phyloP scores from a whole-genome alignment of 2,329 filamentous ascomycete genomes.

The Colletotrichum sp. region DNA sequence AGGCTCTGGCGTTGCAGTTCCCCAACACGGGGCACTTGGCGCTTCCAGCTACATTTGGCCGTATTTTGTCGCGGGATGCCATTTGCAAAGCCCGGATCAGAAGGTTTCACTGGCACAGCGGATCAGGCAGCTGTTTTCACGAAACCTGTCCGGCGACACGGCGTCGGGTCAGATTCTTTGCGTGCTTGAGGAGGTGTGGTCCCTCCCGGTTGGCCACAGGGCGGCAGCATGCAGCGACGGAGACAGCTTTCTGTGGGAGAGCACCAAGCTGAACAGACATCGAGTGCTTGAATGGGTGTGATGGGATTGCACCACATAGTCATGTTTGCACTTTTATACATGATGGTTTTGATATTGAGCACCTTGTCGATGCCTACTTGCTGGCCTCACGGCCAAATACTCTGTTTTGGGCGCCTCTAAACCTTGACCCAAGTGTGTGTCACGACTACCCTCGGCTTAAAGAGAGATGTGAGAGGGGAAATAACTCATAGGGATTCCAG shows the following conservation, averaged over 20 bases:
- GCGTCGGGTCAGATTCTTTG: background rate
- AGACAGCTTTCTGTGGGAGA: background rate
- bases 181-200: background rate
- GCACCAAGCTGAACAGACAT: background rate
- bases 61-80: background rate
- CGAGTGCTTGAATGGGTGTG: background rate
- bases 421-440: background rate
- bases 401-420: background rate
- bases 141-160: background rate
- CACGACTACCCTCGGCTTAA: background rate
- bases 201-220: background rate
- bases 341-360: background rate
- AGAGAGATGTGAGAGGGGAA: background rate
- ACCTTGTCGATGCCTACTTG: background rate
- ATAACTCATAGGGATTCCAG: background rate
- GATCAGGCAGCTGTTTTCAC: background rate
- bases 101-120: background rate
- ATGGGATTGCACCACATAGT: accelerated
- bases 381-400: background rate
- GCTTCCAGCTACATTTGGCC: background rate
- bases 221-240: background rate
- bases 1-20: background rate
- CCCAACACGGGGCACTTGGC: background rate
- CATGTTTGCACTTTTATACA: background rate
- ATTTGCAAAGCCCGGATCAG: background rate